Percentiles rank a stretch among this genome's conserved stretches.
These are phyloP conservation scores for Paecilomyces dactylethromorphus DNA, from an alignment of 2,329 filamentous ascomycete genomes.

Conservation along the genomic window DNA sequence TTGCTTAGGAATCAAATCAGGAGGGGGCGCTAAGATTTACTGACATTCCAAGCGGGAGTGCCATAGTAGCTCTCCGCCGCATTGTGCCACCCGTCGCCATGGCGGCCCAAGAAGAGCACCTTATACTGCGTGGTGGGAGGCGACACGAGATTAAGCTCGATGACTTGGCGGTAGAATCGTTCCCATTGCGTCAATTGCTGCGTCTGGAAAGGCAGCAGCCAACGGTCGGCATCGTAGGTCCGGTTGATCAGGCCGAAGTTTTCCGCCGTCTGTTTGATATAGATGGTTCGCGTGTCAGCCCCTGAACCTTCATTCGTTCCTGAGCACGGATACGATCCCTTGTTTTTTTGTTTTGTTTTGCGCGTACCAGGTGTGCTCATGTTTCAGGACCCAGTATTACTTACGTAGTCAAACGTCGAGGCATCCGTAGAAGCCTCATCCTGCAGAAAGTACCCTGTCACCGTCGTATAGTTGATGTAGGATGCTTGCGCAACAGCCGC, in stretches of 20 bases:
- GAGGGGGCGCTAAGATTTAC: not conserved
- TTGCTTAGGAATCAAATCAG: not conserved
- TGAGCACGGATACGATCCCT: not conserved
- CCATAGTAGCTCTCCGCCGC: slow-evolving; percentile 53
- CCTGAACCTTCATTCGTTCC: not conserved
- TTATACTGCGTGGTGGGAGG: slow-evolving; percentile 43
- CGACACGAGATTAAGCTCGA: slow-evolving; percentile 37
- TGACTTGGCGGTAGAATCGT: slow-evolving; percentile 46
- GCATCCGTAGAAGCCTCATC: not conserved
- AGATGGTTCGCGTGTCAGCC: not conserved
- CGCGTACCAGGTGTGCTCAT: not conserved
- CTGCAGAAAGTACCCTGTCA: not conserved
- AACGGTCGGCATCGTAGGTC: slow-evolving; percentile 35
- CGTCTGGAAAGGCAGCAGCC: slow-evolving; percentile 13
- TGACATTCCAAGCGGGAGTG: slow-evolving; percentile 52
- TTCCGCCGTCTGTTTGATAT: slow-evolving; percentile 23
- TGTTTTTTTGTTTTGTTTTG: not conserved
- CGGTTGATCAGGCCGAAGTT: slow-evolving; percentile 46
- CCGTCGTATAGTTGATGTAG: not conserved
- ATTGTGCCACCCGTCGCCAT: slow-evolving; percentile 57
- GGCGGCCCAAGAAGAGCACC: slow-evolving; percentile 52
- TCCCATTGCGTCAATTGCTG: slow-evolving; percentile 48
- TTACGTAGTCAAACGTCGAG: not conserved
- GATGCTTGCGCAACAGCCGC: not conserved
- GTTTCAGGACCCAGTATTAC: not conserved